Evolutionary conservation across 2,329 filamentous ascomycete species (phyloP).

Genomic region (Pestalotiopsis sp.): DNA sequence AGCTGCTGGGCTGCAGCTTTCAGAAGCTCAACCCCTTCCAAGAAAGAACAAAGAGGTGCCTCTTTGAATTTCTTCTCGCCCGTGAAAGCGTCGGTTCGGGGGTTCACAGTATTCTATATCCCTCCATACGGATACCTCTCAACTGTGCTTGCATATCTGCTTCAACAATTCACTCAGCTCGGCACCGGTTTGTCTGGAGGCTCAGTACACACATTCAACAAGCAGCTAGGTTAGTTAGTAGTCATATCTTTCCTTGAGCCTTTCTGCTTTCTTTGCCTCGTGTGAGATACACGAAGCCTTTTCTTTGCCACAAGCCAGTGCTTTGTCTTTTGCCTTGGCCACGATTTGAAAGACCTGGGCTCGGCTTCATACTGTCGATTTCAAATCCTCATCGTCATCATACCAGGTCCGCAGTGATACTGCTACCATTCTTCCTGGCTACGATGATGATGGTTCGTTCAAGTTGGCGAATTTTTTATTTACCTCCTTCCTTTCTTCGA

Average conservation of each 20-base stretch:
- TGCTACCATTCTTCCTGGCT: not conserved
- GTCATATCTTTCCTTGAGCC: not conserved
- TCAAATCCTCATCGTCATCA: not conserved
- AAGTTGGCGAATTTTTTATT: not conserved
- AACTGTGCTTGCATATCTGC: slow-evolving; percentile 5
- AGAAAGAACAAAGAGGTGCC: slow-evolving; percentile 9
- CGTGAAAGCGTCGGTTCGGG: not conserved
- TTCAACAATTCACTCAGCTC: slow-evolving; percentile 3
- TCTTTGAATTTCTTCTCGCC: not conserved
- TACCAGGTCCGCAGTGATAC: slow-evolving; percentile 1
- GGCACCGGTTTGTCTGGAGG: not conserved
- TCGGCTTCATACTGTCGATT: not conserved
- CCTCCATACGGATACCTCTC: not conserved
- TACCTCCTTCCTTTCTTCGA: not conserved
- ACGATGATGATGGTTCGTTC: slow-evolving; percentile 11
- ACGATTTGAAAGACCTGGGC: not conserved
- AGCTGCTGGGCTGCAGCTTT: slow-evolving; percentile 7
- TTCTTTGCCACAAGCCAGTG: not conserved
- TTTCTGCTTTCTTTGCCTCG: not conserved
- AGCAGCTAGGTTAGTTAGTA: not conserved
- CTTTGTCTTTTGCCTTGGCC: not conserved
- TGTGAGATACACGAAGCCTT: not conserved
- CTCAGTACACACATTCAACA: not conserved
- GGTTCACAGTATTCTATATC: slow-evolving; percentile 2
- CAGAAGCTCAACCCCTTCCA: slow-evolving; percentile 5